Conservation (phyloP, 2,329 filamentous ascomycete genomes). For the Diaporthe sp. region DNA sequence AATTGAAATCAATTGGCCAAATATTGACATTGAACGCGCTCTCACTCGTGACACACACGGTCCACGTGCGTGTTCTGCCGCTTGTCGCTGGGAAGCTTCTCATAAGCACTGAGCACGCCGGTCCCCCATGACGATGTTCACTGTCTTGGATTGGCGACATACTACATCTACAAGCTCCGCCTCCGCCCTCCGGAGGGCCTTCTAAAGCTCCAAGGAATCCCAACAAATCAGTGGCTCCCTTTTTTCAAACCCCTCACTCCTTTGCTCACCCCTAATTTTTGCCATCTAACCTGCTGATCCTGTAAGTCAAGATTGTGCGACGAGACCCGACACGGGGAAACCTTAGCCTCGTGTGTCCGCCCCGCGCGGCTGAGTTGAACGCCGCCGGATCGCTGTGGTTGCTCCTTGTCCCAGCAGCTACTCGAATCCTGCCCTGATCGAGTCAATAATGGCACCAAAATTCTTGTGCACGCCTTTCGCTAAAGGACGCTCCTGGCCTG, state of each 20-base stretch:
- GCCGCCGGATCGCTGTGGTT: not conserved
- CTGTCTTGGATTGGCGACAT: not conserved
- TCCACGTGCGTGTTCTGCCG: not conserved
- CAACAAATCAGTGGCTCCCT: conserved; percentile 12
- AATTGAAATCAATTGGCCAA: not conserved
- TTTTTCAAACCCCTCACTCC: not conserved
- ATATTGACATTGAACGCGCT: too few relatives aligned
- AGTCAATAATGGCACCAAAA: not conserved
- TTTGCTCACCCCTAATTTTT: not conserved
- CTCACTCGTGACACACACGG: not conserved
- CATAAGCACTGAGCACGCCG: too few relatives aligned
- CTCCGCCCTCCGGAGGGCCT: not conserved
- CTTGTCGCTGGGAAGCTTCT: not conserved
- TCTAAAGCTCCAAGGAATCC: not conserved
- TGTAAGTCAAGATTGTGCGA: not conserved
- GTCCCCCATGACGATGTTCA: not conserved
- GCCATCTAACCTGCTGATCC: not conserved
- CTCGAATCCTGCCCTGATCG: not conserved
- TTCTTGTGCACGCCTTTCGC: not conserved
- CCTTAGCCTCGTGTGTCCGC: not conserved
- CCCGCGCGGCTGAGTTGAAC: conserved; percentile 14
- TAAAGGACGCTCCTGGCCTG: not conserved
- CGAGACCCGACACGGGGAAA: not conserved
- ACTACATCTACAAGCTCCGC: not conserved
- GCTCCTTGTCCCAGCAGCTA: not conserved